Base-by-base conservation (phyloP, 768 basidiomycete species). In the Termitomyces sp. region DNA sequence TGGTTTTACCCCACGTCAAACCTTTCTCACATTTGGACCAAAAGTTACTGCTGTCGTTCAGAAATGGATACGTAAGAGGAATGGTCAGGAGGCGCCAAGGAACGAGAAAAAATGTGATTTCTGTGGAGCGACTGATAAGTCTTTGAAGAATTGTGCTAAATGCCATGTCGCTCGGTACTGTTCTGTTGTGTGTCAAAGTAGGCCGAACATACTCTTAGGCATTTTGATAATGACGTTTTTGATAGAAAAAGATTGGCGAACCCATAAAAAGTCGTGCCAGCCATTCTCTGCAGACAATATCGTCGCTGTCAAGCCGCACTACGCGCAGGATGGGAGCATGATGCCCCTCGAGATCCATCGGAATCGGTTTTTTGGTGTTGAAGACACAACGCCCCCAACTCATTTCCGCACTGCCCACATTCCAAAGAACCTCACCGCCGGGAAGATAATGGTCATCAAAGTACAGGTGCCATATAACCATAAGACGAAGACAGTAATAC, bases 131-230 rank as follows among this genome's bases (percentile, higher is more conserved):
- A 50, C 46, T 5, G 60, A 65, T 13, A 67, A 59, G 13, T 58
- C 69, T 11, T 57, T 84, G 57, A 79, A 71, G 64, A 69, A 67
- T 46, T 83, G 84, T 53, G 60, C 67, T 5, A 68, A 69, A 30
- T 85, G 84, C 53, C 73, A 71, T 18, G 64, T 78, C 1, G 72
- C 70, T 2, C 68, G 77, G 26, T 86, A 85, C 59, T 86, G 84
- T 56, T 82, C 81, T 8, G 60, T 67, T 2, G 76, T 75, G 32
- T 85, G 84, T 60, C 84, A 85, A 67, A 68, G 83, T 82, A 63
- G 4, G 80, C 47, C 24, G 9, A 32, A 22, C 3, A 8, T 32
- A 5, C 70, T 24, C 0, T 54, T 14, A 16, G 48, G 30, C 24
- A 26, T 36, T 10, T 9, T 38, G 2, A 20, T 30, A 43, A 24